Base-by-base conservation (phyloP, 352 stramenopile species). In the Pseudoperonospora humuli region DNA sequence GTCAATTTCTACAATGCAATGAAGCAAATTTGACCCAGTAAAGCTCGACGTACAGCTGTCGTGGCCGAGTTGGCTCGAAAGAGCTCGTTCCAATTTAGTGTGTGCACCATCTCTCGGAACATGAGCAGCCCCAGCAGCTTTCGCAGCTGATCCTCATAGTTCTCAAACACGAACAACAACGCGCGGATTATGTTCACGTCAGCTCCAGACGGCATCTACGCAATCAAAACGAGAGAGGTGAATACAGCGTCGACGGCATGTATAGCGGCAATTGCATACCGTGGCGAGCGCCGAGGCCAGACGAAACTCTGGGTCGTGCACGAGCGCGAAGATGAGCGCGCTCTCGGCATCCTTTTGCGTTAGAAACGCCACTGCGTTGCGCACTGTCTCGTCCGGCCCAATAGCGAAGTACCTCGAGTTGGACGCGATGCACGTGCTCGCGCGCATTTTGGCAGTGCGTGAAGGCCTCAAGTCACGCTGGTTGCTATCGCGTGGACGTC, bases 81-180 rank as follows among this genome's bases (percentile, higher is more conserved):
- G 37, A 88, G 70, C 43, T 88, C 74, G 64, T 84, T 86, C 76
- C 76, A 88, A 55, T 88, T 86, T 35, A 74, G 47, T 33, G 76
- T 88, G 48, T 75, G 69, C 43, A 81, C 58, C 76, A 88, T 88
- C 49, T 88, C 76, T 20, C 63, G 67, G 39, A 85, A 66, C 76
- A 88, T 84, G 57, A 86, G 69, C 50, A 81, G 48, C 8, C 69
- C 67, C 20, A 88, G 23, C 15, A 86, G 60, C 49, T 77, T 77
- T 7, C 68, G 74, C 39, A 88, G 57, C 21, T 88, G 74, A 44
- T 88, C 76, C 44, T 88, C 76, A 56, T 81, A 74, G 33, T 51
- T 51, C 31, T 84, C 76, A 41, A 88, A 88, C 39, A 86, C 68
- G 36, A 73, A 76, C n/a, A 88, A 45, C 39, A 88, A 58, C 39